phyloP scores from a whole-genome alignment of 352 stramenopile genomes.

The Phytopythium aichiense region DNA sequence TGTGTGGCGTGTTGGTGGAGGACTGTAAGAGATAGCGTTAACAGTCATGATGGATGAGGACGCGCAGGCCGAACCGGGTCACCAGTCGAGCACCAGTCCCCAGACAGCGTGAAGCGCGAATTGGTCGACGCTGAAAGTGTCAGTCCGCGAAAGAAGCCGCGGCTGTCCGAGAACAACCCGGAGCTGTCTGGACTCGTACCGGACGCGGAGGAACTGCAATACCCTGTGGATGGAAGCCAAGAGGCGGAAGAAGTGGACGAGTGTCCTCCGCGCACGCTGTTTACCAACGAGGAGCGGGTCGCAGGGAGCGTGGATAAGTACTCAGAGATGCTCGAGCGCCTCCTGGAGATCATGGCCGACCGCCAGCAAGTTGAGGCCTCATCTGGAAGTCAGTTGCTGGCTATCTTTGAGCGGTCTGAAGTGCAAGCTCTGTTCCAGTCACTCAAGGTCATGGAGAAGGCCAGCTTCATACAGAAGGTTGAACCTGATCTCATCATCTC shows the following conservation, averaged over 20 bases:
- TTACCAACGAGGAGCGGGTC: slow-evolving; percentile 50
- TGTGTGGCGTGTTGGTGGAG: neutral
- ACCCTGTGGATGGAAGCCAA: slow-evolving; percentile 3
- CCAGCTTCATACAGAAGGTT: slow-evolving; percentile 48
- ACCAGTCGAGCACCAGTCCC: neutral
- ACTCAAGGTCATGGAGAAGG: slow-evolving; percentile 69
- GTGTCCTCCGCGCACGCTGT: slow-evolving; percentile 23
- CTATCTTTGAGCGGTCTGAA: slow-evolving; percentile 46
- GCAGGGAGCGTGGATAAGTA: slow-evolving; percentile 68
- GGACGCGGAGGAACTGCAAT: slow-evolving; percentile 6
- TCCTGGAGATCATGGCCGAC: slow-evolving; percentile 33
- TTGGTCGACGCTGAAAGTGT: neutral
- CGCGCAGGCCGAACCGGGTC: neutral
- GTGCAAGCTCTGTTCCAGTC: slow-evolving; percentile 62
- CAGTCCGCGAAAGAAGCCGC: neutral
- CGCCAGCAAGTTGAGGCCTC: slow-evolving; percentile 28
- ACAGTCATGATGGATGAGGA: neutral
- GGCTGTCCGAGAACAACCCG: neutral
- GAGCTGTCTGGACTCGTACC: neutral
- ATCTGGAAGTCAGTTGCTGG: slow-evolving; percentile 19
- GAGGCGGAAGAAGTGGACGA: slow-evolving; percentile 18
- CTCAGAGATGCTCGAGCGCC: slow-evolving; percentile 35
- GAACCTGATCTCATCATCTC: slow-evolving; percentile 49
- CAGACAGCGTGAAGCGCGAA: neutral
- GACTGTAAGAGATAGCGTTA: neutral